These are phyloP conservation scores for Pseudozyma hubeiensis DNA, from an alignment of 1,284 basidiomycete genomes.

Conservation along the genomic window DNA sequence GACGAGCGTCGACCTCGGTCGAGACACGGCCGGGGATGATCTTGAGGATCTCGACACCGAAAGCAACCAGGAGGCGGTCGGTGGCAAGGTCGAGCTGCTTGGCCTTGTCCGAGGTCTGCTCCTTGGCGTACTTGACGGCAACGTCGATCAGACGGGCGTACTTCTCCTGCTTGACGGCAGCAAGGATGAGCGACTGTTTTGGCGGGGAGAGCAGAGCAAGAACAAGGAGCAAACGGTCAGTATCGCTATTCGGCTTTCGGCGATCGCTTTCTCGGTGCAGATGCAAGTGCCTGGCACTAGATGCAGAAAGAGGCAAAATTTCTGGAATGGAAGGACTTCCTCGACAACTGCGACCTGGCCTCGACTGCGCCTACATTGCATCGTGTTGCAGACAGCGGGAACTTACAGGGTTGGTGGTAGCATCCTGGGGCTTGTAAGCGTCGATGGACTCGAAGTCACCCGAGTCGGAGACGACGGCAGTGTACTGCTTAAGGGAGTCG, in stretches of 20 bases:
- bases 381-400: background rate
- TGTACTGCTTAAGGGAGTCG: slow-evolving; percentile 67
- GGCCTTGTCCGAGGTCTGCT: slow-evolving; percentile 73
- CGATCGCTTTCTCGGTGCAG: too few relatives aligned
- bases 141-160: slow-evolving; percentile 87
- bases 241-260: slow-evolving; percentile 2
- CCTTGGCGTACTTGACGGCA: slow-evolving; percentile 84
- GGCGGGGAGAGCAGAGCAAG: background rate
- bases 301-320: too few relatives aligned
- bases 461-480: slow-evolving; percentile 67
- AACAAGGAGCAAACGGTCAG: slow-evolving; percentile 2
- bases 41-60: slow-evolving; percentile 92
- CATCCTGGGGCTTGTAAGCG: slow-evolving; percentile 69
- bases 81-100: slow-evolving; percentile 75
- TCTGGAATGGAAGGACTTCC: too few relatives aligned
- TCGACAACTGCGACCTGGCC: background rate
- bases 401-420: slow-evolving; percentile 68
- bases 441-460: slow-evolving; percentile 68
- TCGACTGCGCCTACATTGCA: background rate
- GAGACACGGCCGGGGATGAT: slow-evolving; percentile 99
- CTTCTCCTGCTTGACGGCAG: slow-evolving; percentile 88
- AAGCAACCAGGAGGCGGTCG: slow-evolving; percentile 94
- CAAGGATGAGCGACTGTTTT: slow-evolving; percentile 76
- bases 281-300: too few relatives aligned
- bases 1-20: slow-evolving; percentile 96